Evolutionary conservation across 176 grass and related monocot genomes (phyloP).

Genomic region (Tillandsia leiboldiana): DNA sequence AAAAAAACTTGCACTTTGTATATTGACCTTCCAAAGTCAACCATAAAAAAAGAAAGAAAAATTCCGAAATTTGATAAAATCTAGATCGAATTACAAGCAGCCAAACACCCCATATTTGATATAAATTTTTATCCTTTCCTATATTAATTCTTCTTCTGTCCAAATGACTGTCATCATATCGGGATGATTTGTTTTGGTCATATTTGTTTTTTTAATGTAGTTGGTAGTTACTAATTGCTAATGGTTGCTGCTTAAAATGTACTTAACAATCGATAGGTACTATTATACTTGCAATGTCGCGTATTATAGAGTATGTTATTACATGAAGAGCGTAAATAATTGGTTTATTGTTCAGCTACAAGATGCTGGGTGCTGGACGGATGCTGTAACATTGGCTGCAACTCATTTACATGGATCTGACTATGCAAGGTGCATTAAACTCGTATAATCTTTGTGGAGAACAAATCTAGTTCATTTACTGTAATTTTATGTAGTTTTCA

Average conservation of each 20-base stretch:
- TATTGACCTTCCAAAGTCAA: too few species aligned
- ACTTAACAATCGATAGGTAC: background rate
- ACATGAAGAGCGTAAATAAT: constrained; percentile 1
- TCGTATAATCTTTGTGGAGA: background rate
- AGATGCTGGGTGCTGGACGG: constrained; percentile 96
- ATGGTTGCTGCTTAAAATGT: background rate
- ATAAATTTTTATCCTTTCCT: too few species aligned
- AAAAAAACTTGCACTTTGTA: too few species aligned
- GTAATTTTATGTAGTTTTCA: background rate
- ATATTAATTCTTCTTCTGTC: too few species aligned
- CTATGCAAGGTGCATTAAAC: constrained; percentile 69
- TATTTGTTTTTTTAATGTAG: background rate
- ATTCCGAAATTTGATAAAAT: too few species aligned
- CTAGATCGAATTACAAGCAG: too few species aligned
- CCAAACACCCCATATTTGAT: too few species aligned
- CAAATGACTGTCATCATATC: too few species aligned
- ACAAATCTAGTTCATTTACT: background rate
- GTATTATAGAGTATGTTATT: background rate
- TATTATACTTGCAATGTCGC: background rate
- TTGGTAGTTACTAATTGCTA: background rate
- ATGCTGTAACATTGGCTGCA: constrained; percentile 92
- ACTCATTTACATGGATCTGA: constrained; percentile 96
- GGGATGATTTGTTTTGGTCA: background rate
- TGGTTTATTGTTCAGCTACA: constrained; percentile 57
- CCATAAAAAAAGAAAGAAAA: too few species aligned